phyloP scores from a whole-genome alignment of 2,329 filamentous ascomycete species.

The Exserohilum rostratum region DNA sequence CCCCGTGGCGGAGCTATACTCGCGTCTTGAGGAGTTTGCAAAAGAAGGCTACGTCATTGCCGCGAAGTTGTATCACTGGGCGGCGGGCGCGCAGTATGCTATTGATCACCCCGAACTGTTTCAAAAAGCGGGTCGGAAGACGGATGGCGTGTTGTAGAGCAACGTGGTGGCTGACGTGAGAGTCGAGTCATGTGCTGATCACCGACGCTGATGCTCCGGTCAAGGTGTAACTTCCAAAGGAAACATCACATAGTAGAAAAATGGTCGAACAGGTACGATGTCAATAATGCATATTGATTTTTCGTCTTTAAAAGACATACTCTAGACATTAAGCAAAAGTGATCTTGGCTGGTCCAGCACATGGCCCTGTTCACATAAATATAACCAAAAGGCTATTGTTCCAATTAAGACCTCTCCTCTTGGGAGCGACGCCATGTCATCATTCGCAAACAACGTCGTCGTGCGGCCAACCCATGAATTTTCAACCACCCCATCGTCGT shows the following conservation, averaged over 20 bases:
- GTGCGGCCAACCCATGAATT: slow-evolving; percentile 2
- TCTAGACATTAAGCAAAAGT: slow-evolving; percentile 16
- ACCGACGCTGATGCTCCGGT: no score
- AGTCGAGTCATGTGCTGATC: no score
- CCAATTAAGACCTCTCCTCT: neutral
- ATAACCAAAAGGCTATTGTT: slow-evolving; percentile 1
- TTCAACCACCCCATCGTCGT: slow-evolving; percentile 4
- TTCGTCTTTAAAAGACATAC: neutral
- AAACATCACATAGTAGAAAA: neutral
- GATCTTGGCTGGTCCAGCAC: slow-evolving; percentile 5
- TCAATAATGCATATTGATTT: slow-evolving; percentile 5
- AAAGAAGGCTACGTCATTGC: slow-evolving; percentile 35
- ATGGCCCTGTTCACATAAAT: slow-evolving; percentile 5
- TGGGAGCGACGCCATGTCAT: slow-evolving; percentile 22
- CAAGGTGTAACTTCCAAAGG: no score
- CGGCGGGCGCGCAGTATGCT: slow-evolving; percentile 34
- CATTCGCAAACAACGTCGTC: slow-evolving; percentile 14
- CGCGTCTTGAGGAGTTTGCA: slow-evolving; percentile 28
- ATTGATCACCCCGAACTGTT: slow-evolving; percentile 33
- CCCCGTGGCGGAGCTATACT: slow-evolving; percentile 31
- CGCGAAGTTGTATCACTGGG: slow-evolving; percentile 39
- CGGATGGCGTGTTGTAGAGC: neutral
- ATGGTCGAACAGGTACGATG: neutral
- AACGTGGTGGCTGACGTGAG: no score
- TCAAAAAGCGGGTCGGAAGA: slow-evolving; percentile 7